Conservation (phyloP, 2,329 filamentous ascomycete species). For the Dothideomycetes sp. region DNA sequence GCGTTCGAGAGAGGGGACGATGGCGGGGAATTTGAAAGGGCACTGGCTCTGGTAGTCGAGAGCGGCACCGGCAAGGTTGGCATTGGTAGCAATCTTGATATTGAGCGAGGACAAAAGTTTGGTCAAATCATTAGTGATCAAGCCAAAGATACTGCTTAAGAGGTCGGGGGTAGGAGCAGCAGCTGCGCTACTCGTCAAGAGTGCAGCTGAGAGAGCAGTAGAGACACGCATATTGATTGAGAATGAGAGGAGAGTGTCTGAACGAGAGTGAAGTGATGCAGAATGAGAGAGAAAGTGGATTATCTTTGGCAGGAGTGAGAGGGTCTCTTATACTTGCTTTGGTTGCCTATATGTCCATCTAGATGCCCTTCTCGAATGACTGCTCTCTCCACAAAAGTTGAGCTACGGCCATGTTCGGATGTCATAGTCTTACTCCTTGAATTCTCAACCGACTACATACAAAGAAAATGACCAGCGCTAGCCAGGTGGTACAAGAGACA, state of each 20-base stretch:
- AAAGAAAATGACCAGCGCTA: too few species aligned
- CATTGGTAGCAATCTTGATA: slow-evolving; percentile 12
- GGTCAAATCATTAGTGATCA: slow-evolving; percentile 12
- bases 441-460: too few species aligned
- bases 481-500: too few species aligned
- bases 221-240: slow-evolving; percentile 1
- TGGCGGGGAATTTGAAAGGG: slow-evolving; percentile 7
- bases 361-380: not conserved
- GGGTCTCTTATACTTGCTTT: slow-evolving; percentile 6
- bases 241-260: not conserved
- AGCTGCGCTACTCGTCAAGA: slow-evolving; percentile 4
- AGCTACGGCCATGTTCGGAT: not conserved
- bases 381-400: too few species aligned
- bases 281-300: not conserved
- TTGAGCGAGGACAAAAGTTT: slow-evolving; percentile 10
- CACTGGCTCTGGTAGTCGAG: slow-evolving; percentile 11
- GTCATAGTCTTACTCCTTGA: slow-evolving; percentile 1
- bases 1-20: not conserved
- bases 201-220: slow-evolving; percentile 3
- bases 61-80: slow-evolving; percentile 9
- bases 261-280: not conserved
- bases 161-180: slow-evolving; percentile 8
- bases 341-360: not conserved
- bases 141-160: slow-evolving; percentile 7
- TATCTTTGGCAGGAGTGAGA: not conserved